Conservation (phyloP, 2,329 filamentous ascomycete genomes). For the Lecanicillium sp. region DNA sequence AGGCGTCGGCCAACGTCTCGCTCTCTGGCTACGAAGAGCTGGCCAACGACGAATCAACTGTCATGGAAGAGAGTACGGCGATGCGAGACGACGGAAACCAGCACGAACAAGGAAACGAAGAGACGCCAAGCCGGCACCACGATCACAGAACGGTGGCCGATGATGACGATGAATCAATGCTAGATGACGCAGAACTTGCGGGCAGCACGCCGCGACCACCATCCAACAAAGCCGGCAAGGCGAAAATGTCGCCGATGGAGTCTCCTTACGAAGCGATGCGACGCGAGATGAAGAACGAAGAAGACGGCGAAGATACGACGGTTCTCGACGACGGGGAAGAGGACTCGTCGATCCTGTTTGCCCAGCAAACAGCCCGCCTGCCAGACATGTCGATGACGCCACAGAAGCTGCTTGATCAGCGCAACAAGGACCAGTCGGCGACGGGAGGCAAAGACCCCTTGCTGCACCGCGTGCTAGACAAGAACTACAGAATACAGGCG, state of each 20-base stretch:
- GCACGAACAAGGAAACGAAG: conserved; percentile 32
- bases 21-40: conserved; percentile 90
- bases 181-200: conserved; percentile 57
- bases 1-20: conserved; percentile 94
- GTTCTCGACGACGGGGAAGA: conserved; percentile 29
- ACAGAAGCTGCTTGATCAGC: conserved; percentile 34
- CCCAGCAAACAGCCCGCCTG: conserved; percentile 48
- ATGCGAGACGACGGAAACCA: conserved; percentile 49
- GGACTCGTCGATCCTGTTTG: conserved; percentile 44
- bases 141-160: conserved; percentile 22
- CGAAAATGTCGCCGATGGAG: conserved; percentile 58
- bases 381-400: conserved; percentile 61
- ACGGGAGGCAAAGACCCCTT: conserved; percentile 61
- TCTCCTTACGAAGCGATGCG: conserved; percentile 73
- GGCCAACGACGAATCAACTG: conserved; percentile 54
- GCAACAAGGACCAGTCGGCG: conserved; percentile 28
- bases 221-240: conserved; percentile 41
- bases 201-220: conserved; percentile 63
- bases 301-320: conserved; percentile 30
- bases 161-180: conserved; percentile 54
- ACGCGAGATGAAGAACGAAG: conserved; percentile 53
- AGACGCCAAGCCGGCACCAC: conserved; percentile 23
- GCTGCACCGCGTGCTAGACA: conserved; percentile 87
- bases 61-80: conserved; percentile 45
- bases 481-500: conserved; percentile 88